Evolutionary conservation across 2,329 filamentous ascomycete genomes (phyloP), one percentile per base, ranked within the genome.

Genomic region (Alternaria ventricosa): DNA sequence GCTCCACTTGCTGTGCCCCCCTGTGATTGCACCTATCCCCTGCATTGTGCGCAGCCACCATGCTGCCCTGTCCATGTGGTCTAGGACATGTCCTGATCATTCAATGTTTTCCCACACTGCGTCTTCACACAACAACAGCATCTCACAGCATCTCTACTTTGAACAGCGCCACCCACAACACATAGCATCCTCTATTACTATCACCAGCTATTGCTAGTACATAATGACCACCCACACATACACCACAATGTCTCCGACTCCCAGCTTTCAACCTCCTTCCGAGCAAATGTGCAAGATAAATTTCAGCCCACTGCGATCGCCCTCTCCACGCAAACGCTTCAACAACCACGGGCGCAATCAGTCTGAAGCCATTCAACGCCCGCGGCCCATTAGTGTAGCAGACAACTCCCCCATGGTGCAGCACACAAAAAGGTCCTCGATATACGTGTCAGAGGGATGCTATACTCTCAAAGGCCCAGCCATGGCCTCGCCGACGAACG

Each of bases 401-500:
- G 55, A 50, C 18, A 55, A 55, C 50, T 60, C 64, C 3, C 51
- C 65, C 41, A 66, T 68, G 61, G 64, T 64, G 12, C 56, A 63
- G 41, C 71, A 70, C 56, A 66, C 50, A 59, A 72, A 73, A 53
- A 60, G 69, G n/a, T 66, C 69, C 11, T 74, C 71, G 49, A 72
- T 74, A 45, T 74, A 73, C 61, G 71, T 74, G 20, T 73, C 71
- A 28, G 71, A 73, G 55, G 71, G 71, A 23, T 18, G 70, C 69
- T 45, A 66, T 36, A 36, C 33, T 71, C 13, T 64, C 71, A 30
- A 70, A 53, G 55, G 63, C 47, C 66, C 70, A n/a, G 63, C 71
- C 57, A 69, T 72, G 44, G 57, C 65, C 28, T 71, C 70, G 12
- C 68, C 70, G 6, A 63, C 51, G 49, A 70, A 56, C 63, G 66